A percentile compares a stretch with the other conserved stretches of the same genome.
Conservation (phyloP, 2,329 filamentous ascomycete genomes). For the Sporothrix protearum region DNA sequence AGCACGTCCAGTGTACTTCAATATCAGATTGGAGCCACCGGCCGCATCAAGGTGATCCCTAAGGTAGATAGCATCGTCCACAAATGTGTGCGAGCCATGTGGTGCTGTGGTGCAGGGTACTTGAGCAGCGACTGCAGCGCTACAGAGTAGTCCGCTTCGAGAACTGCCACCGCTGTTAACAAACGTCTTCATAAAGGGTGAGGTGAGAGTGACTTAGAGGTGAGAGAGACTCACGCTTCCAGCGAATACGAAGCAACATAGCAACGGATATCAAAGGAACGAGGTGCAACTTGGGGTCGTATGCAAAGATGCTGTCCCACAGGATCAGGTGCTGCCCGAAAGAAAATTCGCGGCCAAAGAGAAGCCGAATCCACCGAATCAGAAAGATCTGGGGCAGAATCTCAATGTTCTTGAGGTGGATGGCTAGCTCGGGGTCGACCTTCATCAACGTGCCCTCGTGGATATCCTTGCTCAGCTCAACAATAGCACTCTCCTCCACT, state of each 20-base stretch:
- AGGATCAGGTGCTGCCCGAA: slow-evolving; percentile 79
- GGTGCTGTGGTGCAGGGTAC: slow-evolving; percentile 67
- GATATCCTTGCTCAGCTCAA: slow-evolving; percentile 80
- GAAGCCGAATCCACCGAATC: slow-evolving; percentile 88
- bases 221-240: slow-evolving; percentile 79
- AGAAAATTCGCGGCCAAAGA: slow-evolving; percentile 90
- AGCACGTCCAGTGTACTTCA: slow-evolving; percentile 63
- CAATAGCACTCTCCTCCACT: slow-evolving; percentile 61
- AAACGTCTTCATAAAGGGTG: background rate
- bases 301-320: slow-evolving; percentile 89
- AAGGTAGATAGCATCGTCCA: slow-evolving; percentile 79
- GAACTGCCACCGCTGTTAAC: slow-evolving; percentile 49
- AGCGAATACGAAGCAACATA: slow-evolving; percentile 88
- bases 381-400: slow-evolving; percentile 95
- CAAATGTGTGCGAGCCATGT: slow-evolving; percentile 71
- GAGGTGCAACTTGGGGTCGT: slow-evolving; percentile 74
- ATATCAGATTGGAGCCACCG: slow-evolving; percentile 63
- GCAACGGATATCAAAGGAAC: slow-evolving; percentile 89
- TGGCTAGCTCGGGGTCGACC: slow-evolving; percentile 43
- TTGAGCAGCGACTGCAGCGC: slow-evolving; percentile 78
- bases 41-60: slow-evolving; percentile 59
- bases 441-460: slow-evolving; percentile 74
- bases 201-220: too few species aligned
- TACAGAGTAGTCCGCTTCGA: slow-evolving; percentile 82
- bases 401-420: slow-evolving; percentile 77